These are phyloP conservation scores for Tillandsia fasciculata DNA, from an alignment of 176 grass and related monocot species.

Conservation along the genomic window DNA sequence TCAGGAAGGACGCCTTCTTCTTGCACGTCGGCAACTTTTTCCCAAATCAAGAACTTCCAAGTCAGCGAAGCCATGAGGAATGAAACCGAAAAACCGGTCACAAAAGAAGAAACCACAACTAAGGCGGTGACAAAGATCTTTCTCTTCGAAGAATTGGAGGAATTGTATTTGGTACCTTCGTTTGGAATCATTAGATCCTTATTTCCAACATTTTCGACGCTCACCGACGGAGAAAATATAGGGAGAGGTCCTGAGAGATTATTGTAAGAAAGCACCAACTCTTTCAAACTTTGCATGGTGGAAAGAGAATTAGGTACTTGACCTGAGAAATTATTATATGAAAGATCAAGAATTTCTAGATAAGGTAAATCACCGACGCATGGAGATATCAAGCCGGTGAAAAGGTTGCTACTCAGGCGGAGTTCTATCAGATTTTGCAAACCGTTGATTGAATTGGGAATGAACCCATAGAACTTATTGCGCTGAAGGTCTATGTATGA, in stretches of 20 bases:
- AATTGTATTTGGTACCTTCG: background rate
- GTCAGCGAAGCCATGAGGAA: too few species aligned
- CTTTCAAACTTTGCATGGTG: conserved; percentile 19
- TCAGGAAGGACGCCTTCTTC: too few species aligned
- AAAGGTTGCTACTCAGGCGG: conserved; percentile 45
- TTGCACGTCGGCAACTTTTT: too few species aligned
- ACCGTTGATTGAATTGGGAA: conserved; percentile 29
- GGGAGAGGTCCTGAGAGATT: conserved; percentile 40
- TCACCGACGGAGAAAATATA: background rate
- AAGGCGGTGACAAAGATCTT: too few species aligned
- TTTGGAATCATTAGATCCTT: conserved; percentile 1
- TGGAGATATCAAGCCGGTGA: conserved; percentile 39
- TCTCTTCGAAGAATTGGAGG: too few species aligned
- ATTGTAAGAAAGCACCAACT: conserved; percentile 58
- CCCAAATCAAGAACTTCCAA: too few species aligned
- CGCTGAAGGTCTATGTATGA: conserved; percentile 28
- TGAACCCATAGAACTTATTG: conserved; percentile 30
- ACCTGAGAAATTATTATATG: conserved; percentile 53
- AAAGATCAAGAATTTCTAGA: conserved; percentile 79
- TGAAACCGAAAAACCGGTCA: too few species aligned
- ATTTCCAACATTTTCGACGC: conserved; percentile 27
- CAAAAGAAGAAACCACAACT: too few species aligned
- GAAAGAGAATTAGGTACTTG: conserved; percentile 19
- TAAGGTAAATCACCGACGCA: background rate
- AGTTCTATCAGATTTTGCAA: conserved; percentile 29